Evolutionary conservation across 208 protist genomes (phyloP), one percentile per base, ranked within the genome.

Genomic region (Naegleria gruberi): DNA sequence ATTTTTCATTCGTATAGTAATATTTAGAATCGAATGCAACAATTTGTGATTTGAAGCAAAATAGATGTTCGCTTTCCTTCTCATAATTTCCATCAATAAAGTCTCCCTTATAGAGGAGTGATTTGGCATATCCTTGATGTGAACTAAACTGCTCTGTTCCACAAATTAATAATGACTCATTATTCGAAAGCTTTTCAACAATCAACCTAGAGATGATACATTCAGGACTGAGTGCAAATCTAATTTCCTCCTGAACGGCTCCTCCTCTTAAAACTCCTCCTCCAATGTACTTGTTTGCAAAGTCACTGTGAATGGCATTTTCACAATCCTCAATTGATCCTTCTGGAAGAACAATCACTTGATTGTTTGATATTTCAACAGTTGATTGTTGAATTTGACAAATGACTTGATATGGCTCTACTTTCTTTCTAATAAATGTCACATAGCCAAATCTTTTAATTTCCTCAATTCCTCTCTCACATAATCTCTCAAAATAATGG

Each of bases 231-330:
- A 89, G 7, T 8, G 4, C 23, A 37, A 91, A 91, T 82, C 83
- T 41, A 82, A 91, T 91, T 46, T 91, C 90, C 34, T 91, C 90
- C 40, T 91, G 90, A 46, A 91, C 90, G 46, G 45, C 57, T 34
- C 86, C 86, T 23, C 84, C 19, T 43, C 43, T 10, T 10, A 88
- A 42, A 42, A 88, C 84, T n/a, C 84, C 84, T 26, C 84, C 84
- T 34, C 84, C 84, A 42, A 88, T 65, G n/a, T 43, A 43, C 15
- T 43, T 44, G 44, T 83, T 83, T 41, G 77, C 77, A 44, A 83
- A 83, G 44, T 83, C 77, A 17, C 12, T 37, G 8, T 83, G 77
- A 37, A 83, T 19, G 7, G n/a, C 40, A 83, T 83, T 43, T 83
- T 44, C 37, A 83, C 23, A 41, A 23, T 83, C 37, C 26, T 83